Evolutionary conservation across 176 grass and related monocot genomes (phyloP).

Genomic region (Metroxylon sagu): DNA sequence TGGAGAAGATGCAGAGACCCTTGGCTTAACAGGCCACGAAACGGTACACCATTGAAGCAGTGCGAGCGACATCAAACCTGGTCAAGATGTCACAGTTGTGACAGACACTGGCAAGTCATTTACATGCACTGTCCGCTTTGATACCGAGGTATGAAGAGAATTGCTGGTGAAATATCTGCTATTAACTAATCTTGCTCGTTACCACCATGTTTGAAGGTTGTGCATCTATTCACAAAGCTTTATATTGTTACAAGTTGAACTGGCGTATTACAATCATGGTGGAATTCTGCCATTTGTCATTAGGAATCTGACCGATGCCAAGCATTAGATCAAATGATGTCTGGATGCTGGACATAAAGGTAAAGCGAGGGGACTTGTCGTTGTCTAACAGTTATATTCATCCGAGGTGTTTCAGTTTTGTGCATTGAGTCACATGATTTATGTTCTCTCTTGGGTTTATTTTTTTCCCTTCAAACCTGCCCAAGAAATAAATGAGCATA

Average conservation of each 20-base stretch:
- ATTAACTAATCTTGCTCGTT: no score
- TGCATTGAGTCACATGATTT: no score
- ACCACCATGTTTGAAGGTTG: no score
- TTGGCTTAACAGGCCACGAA: conserved; percentile 91
- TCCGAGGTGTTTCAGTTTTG: no score
- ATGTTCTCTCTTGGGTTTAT: no score
- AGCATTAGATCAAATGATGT: conserved; percentile 23
- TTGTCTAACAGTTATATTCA: no score
- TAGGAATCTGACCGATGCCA: conserved; percentile 46
- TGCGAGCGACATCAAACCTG: no score
- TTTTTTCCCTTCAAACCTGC: no score
- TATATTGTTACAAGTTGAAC: conserved; percentile 53
- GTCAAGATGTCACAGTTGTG: conserved; percentile 70
- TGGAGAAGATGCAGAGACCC: conserved; percentile 76
- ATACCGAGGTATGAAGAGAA: conserved; percentile 64
- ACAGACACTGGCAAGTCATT: conserved; percentile 75
- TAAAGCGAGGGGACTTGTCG: no score
- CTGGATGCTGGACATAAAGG: no score
- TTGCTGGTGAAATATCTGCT: no score
- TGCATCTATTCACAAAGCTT: background rate
- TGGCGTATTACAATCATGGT: conserved; percentile 89
- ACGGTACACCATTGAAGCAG: conserved; percentile 61
- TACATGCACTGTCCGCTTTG: conserved; percentile 54
- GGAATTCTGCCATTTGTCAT: conserved; percentile 94
- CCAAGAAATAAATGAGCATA: no score